These are phyloP conservation scores for Exidia glandulosa DNA, from an alignment of 768 basidiomycete genomes.

Conservation along the genomic window DNA sequence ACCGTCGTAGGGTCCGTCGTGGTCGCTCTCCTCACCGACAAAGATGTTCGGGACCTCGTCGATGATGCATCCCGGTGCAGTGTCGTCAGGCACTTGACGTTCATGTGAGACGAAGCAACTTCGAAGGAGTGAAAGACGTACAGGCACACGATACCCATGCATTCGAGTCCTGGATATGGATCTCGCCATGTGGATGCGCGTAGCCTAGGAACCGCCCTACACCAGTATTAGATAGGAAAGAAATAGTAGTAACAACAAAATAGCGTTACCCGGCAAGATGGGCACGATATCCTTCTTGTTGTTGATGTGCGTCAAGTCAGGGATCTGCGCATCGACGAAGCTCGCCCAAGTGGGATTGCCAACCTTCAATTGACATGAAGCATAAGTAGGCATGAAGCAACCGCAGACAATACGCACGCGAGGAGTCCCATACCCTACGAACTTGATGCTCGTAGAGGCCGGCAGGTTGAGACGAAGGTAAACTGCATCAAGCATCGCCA, in stretches of 20 bases:
- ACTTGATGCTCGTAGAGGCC: slow-evolving; percentile 19
- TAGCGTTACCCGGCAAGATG: neutral
- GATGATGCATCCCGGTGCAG: slow-evolving; percentile 9
- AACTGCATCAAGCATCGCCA: slow-evolving; percentile 28
- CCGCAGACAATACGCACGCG: slow-evolving; percentile 13
- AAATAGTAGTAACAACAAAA: neutral
- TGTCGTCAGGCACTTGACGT: slow-evolving; percentile 13
- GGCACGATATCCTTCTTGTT: slow-evolving; percentile 3
- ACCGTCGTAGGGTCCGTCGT: slow-evolving; percentile 18
- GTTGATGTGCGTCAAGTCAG: slow-evolving; percentile 2
- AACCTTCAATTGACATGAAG: slow-evolving; percentile 22
- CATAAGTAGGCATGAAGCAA: slow-evolving; percentile 20
- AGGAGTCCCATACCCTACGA: slow-evolving; percentile 25
- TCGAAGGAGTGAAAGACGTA: neutral
- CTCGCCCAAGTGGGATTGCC: slow-evolving; percentile 1
- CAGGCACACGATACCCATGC: slow-evolving; percentile 19
- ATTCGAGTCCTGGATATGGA: slow-evolving; percentile 25
- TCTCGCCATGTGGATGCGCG: slow-evolving; percentile 30
- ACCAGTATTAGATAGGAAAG: neutral
- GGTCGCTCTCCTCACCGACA: slow-evolving; percentile 9
- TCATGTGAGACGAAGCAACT: neutral
- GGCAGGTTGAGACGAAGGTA: slow-evolving; percentile 30
- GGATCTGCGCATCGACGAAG: slow-evolving; percentile 1
- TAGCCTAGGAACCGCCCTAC: slow-evolving; percentile 25
- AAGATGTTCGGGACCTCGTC: slow-evolving; percentile 16